These are phyloP conservation scores for Trypanosoma boissoni DNA, from an alignment of 208 protist genomes.

Conservation along the genomic window DNA sequence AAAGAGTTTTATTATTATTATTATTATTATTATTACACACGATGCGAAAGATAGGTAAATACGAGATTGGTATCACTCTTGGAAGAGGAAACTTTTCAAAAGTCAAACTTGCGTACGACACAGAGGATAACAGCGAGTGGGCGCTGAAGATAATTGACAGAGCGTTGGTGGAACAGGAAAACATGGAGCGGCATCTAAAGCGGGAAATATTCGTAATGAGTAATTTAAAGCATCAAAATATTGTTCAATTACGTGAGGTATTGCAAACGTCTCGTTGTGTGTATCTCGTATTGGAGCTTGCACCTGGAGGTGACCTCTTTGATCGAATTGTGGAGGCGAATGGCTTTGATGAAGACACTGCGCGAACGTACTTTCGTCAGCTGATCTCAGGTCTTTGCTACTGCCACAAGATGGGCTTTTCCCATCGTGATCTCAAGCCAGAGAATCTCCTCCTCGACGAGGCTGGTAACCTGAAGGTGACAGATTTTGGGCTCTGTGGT, in stretches of 20 bases:
- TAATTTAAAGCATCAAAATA: constrained; percentile 34
- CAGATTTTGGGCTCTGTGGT: constrained; percentile 50
- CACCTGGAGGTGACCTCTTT: constrained; percentile 62
- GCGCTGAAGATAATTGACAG: constrained; percentile 53
- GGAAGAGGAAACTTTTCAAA: constrained; percentile 45
- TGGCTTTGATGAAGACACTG: constrained; percentile 31
- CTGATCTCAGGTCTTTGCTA: constrained; percentile 53
- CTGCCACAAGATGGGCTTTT: constrained; percentile 60
- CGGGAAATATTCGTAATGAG: constrained; percentile 52
- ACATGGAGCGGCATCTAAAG: constrained; percentile 45
- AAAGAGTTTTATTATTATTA: too few relatives aligned
- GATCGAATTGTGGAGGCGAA: constrained; percentile 26
- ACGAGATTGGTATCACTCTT: constrained; percentile 39
- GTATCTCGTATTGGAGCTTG: constrained; percentile 75
- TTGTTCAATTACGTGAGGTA: constrained; percentile 42
- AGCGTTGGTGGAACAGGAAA: constrained; percentile 22
- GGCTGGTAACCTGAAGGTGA: constrained; percentile 29
- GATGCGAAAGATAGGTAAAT: too few relatives aligned
- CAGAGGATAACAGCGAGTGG: constrained; percentile 29
- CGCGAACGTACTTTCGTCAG: constrained; percentile 61
- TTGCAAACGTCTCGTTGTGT: constrained; percentile 67
- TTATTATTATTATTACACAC: too few relatives aligned
- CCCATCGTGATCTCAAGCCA: constrained; percentile 62
- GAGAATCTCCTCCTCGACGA: constrained; percentile 50
- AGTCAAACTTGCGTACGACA: constrained; percentile 41